Evolutionary conservation across 495 filamentous ascomycete genomes (phyloP).

Genomic region (Talaromyces trachyspermus): DNA sequence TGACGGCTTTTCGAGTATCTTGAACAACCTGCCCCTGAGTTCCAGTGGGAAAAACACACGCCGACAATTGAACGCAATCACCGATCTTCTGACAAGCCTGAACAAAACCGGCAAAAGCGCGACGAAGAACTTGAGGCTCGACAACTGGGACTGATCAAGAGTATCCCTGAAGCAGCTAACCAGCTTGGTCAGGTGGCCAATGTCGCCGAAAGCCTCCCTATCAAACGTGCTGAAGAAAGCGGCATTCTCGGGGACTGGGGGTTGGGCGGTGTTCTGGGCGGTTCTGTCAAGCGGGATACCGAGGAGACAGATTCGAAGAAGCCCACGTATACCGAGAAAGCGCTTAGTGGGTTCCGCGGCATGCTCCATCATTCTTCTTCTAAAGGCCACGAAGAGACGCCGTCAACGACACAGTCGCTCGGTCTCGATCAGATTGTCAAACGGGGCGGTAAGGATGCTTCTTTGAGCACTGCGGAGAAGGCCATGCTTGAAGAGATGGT

Average conservation of each 20-base stretch:
- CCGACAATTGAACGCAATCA: not conserved
- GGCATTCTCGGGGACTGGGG: not conserved
- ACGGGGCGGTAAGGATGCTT: no score
- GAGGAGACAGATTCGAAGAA: not conserved
- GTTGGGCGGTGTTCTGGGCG: not conserved
- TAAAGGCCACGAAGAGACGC: not conserved
- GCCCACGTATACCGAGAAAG: not conserved
- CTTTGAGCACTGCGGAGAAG: no score
- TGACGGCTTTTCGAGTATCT: constrained; percentile 1
- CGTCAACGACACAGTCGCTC: not conserved
- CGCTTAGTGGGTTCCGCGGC: not conserved
- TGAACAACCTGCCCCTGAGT: not conserved
- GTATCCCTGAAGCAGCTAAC: not conserved
- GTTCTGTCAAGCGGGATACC: not conserved
- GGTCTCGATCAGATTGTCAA: not conserved
- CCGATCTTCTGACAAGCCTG: not conserved
- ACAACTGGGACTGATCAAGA: not conserved
- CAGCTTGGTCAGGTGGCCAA: not conserved
- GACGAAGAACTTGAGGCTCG: not conserved
- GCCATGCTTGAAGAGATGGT: not conserved
- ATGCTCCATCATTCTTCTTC: not conserved
- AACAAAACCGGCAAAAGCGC: not conserved
- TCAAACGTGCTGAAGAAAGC: constrained; percentile 2
- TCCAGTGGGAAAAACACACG: not conserved
- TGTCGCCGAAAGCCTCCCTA: not conserved